phyloP scores from a whole-genome alignment of 352 stramenopile species.

The Pythium utonaiense region DNA sequence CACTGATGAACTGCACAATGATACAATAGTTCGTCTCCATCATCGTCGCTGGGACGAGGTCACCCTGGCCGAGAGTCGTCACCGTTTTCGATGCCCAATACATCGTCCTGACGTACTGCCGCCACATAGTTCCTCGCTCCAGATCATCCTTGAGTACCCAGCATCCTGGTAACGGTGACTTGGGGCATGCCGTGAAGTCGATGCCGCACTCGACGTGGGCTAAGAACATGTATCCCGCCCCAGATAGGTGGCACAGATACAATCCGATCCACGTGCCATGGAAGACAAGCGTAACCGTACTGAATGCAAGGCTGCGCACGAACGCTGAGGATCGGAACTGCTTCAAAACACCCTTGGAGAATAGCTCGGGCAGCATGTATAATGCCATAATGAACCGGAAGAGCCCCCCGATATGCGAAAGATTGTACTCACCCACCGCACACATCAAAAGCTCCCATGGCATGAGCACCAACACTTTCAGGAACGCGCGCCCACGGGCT shows the following conservation, averaged over 20 bases:
- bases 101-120: slow-evolving; percentile 51
- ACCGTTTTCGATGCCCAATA: slow-evolving; percentile 76
- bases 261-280: slow-evolving; percentile 42
- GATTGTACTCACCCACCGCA: slow-evolving; percentile 27
- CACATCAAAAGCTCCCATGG: slow-evolving; percentile 8
- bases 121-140: slow-evolving; percentile 33
- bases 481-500: too few species aligned
- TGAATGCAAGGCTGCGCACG: slow-evolving; percentile 37
- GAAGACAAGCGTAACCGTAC: slow-evolving; percentile 29
- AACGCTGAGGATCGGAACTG: slow-evolving; percentile 13
- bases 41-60: slow-evolving; percentile 54
- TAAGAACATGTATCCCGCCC: slow-evolving; percentile 61
- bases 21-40: slow-evolving; percentile 60
- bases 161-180: slow-evolving; percentile 26
- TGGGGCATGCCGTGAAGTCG: slow-evolving; percentile 11
- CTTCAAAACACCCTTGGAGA: slow-evolving; percentile 20
- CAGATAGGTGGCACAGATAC: slow-evolving; percentile 57
- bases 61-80: slow-evolving; percentile 63
- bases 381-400: slow-evolving; percentile 20
- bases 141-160: slow-evolving; percentile 65
- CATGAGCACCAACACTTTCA: not conserved
- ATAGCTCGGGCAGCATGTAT: slow-evolving; percentile 11
- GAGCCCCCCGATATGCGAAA: slow-evolving; percentile 37
- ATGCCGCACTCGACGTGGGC: slow-evolving; percentile 27
- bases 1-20: slow-evolving; percentile 56